phyloP scores from a whole-genome alignment of 1,139 yeast species.

The Neolecta irregularis region DNA sequence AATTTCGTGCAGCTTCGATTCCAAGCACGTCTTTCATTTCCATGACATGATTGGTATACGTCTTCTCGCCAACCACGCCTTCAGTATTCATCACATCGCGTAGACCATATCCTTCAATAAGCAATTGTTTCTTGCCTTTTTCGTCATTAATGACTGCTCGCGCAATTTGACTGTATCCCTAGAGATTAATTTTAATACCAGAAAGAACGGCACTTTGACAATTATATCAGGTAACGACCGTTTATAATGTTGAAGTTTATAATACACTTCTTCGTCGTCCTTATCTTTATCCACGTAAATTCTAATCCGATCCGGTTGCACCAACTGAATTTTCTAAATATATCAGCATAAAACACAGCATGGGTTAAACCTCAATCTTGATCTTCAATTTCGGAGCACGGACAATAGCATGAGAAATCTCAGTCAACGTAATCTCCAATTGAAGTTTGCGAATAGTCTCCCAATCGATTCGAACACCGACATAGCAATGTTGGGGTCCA shows the following conservation, averaged over 20 bases:
- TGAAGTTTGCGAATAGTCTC: slow-evolving; percentile 78
- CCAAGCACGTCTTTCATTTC: slow-evolving; percentile 86
- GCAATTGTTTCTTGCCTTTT: slow-evolving; percentile 45
- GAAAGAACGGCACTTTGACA: slow-evolving; percentile 35
- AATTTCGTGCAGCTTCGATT: slow-evolving; percentile 91
- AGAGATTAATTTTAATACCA: slow-evolving; percentile 2
- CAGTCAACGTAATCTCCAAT: slow-evolving; percentile 70
- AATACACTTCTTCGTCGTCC: slow-evolving; percentile 53
- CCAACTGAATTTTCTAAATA: slow-evolving; percentile 33
- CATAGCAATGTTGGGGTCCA: slow-evolving; percentile 58
- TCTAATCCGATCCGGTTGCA: slow-evolving; percentile 50
- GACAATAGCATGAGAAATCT: slow-evolving; percentile 69
- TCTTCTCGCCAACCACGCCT: slow-evolving; percentile 80
- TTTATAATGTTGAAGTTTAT: slow-evolving; percentile 77
- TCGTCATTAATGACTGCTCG: slow-evolving; percentile 91
- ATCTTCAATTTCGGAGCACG: slow-evolving; percentile 84
- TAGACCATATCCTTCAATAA: slow-evolving; percentile 95
- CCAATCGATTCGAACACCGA: slow-evolving; percentile 70
- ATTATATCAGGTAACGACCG: slow-evolving; percentile 74
- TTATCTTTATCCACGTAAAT: slow-evolving; percentile 46
- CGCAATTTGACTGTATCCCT: slow-evolving; percentile 71
- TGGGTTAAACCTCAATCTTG: slow-evolving; percentile 24
- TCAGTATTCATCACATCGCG: slow-evolving; percentile 95
- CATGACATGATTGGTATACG: slow-evolving; percentile 79
- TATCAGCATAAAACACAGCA: neutral